Evolutionary conservation across 2,329 filamentous ascomycete genomes (phyloP), one percentile per base, ranked within the genome.

Genomic region (Macrophomina phaseolina): DNA sequence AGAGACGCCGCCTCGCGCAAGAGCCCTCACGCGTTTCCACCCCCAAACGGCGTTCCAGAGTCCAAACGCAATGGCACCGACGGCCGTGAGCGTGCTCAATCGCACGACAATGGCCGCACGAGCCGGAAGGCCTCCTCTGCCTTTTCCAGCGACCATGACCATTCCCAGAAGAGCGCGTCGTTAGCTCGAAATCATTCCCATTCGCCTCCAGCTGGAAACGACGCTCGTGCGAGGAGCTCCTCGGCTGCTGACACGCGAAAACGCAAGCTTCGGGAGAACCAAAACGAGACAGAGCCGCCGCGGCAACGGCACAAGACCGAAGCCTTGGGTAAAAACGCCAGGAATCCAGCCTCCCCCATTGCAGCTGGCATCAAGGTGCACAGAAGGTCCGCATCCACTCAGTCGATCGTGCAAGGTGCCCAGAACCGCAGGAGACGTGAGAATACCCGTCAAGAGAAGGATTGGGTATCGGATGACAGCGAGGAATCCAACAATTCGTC

Each of bases 251-350:
- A 80, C 45, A 78, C 74, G 32, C 74, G 77, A 65, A 81, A 81
- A 68, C 77, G 79, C 69, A 81, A 81, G 69, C 64, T 76, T 46
- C 76, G 77, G 49, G 77, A 80, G 62, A 77, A 77, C 58, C 71
- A 49, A 23, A 48, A 30, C n/a, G 69, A 73, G 12, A 69, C 77
- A 30, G 79, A 81, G 66, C 79, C 77, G 53, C 77, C 77, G 34
- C 77, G 78, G 28, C 79, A 80, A 68, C 77, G 77, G 65, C 72
- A 74, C 32, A 78, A 77, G 69, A 78, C 74, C 30, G 78, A 80
- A 62, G 74, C 73, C 3, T 64, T 74, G n/a, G 73, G 73, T 53
- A 68, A 64, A 64, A 64, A 67, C 12, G 49, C 66, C 14, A 34
- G 63, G 58, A 73, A 75, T 68, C 73, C 76, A 40, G 72, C 72